Percentiles rank a stretch among this genome's conserved stretches.
phyloP scores from a whole-genome alignment of 495 filamentous ascomycete species.

The Xylaria cubensis region DNA sequence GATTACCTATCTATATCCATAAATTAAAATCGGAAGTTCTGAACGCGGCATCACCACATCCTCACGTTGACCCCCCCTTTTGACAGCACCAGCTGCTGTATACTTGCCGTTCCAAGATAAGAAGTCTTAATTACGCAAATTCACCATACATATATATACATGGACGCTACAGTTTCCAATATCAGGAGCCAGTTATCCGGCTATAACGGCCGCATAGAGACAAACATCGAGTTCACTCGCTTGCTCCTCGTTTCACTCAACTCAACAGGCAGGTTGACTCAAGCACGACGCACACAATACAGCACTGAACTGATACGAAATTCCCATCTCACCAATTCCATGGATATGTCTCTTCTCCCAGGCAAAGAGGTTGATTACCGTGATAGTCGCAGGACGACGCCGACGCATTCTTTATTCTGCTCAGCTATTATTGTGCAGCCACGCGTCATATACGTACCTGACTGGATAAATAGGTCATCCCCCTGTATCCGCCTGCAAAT shows the following conservation, averaged over 20 bases:
- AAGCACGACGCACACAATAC: background rate
- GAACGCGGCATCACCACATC: background rate
- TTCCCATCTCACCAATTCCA: background rate
- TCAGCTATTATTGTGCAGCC: background rate
- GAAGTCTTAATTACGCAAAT: background rate
- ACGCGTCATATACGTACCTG: background rate
- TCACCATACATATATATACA: background rate
- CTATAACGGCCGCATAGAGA: conserved; percentile 7
- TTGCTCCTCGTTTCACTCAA: background rate
- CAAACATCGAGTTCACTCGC: background rate
- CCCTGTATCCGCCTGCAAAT: background rate
- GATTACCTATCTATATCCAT: background rate
- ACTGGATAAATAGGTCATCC: conserved; percentile 17
- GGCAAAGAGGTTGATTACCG: background rate
- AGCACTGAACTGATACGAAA: background rate
- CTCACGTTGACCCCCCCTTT: background rate
- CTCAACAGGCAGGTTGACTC: background rate
- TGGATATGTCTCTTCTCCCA: too few species aligned
- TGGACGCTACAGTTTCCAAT: background rate
- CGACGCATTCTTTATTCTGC: background rate
- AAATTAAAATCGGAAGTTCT: conserved; percentile 11
- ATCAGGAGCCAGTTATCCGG: background rate
- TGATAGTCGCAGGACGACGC: background rate
- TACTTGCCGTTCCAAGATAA: background rate
- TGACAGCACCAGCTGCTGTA: background rate